Percentiles rank a stretch among this genome's conserved stretches.
These are phyloP conservation scores for Apiospora kogelbergensis DNA, from an alignment of 2,329 filamentous ascomycete species.

Conservation along the genomic window DNA sequence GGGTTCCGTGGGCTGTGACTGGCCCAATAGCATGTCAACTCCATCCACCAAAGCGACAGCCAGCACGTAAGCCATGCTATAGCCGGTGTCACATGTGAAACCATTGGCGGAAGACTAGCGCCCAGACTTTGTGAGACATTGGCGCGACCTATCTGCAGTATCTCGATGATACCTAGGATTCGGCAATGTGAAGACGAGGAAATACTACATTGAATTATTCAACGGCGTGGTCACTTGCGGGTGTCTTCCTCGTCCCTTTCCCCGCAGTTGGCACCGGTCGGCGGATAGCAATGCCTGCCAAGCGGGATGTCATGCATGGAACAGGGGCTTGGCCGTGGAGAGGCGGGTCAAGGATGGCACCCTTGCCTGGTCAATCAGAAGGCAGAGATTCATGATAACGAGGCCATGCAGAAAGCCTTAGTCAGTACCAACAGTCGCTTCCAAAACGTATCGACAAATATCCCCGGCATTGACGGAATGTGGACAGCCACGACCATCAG, in stretches of 20 bases:
- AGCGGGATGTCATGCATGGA: background rate
- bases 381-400: background rate
- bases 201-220: background rate
- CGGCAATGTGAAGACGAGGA: background rate
- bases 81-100: no score
- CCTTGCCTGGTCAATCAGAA: background rate
- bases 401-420: no score
- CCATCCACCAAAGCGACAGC: no score
- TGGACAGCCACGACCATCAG: no score
- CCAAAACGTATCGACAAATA: no score
- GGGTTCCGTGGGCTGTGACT: background rate
- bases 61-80: no score
- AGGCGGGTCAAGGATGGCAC: background rate
- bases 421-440: no score
- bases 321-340: background rate
- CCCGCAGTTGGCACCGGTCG: background rate
- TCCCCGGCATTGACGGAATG: no score
- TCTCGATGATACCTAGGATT: background rate
- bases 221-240: background rate
- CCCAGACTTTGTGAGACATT: no score
- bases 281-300: background rate
- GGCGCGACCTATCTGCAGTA: background rate
- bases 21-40: no score
- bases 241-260: background rate
- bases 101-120: no score